Conservation (phyloP, 1,284 basidiomycete genomes). For the Cryptococcus neoformans region DNA sequence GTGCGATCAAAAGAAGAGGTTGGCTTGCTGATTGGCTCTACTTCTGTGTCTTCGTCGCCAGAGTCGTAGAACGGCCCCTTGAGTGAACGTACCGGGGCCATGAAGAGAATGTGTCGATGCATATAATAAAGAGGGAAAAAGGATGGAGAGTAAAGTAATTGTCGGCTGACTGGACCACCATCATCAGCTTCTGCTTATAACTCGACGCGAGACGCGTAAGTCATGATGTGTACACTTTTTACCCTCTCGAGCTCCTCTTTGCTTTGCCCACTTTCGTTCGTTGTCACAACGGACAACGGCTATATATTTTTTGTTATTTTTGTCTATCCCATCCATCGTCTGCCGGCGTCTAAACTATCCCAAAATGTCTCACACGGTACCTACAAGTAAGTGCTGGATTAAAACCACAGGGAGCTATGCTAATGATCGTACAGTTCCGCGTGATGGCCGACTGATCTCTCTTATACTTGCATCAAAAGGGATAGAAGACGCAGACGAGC, state of each 20-base stretch:
- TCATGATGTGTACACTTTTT: too few relatives aligned
- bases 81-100: too few relatives aligned
- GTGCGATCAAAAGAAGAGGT: too few relatives aligned
- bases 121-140: too few relatives aligned
- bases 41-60: too few relatives aligned
- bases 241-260: not conserved
- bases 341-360: not conserved
- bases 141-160: too few relatives aligned
- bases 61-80: too few relatives aligned
- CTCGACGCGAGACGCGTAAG: too few relatives aligned
- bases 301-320: not conserved
- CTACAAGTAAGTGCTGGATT: slow-evolving; percentile 8
- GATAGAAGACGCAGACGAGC: slow-evolving; percentile 88
- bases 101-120: too few relatives aligned
- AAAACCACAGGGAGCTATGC: not conserved
- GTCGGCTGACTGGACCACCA: too few relatives aligned
- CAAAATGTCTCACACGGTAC: slow-evolving; percentile 7
- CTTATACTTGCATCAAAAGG: slow-evolving; percentile 92
- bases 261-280: not conserved
- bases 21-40: too few relatives aligned
- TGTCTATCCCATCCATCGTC: not conserved
- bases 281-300: not conserved
- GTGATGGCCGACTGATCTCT: slow-evolving; percentile 88
- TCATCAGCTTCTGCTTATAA: too few relatives aligned
- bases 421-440: slow-evolving; percentile 53